Conservation (phyloP, 2,329 filamentous ascomycete genomes). For the Cladosporium colombiae region DNA sequence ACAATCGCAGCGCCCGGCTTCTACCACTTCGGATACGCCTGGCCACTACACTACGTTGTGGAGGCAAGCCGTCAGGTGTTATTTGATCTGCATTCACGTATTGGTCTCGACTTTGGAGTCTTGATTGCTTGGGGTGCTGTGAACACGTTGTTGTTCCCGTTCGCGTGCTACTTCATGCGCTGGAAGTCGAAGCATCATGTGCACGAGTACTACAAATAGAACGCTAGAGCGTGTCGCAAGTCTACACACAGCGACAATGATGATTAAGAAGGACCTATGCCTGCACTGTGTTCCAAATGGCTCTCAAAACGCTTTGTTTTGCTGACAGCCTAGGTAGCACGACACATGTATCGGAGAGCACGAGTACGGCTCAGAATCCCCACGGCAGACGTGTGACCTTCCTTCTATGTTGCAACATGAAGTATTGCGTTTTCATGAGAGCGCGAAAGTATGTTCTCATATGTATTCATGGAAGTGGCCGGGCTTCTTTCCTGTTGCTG, state of each 20-base stretch:
- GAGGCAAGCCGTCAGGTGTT: constrained; percentile 61
- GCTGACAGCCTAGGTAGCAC: neutral
- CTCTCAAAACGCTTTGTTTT: neutral
- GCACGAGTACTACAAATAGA: constrained; percentile 36
- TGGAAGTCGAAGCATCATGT: constrained; percentile 41
- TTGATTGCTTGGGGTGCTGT: constrained; percentile 60
- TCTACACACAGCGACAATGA: too few relatives aligned
- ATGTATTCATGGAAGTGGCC: neutral
- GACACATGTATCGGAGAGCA: neutral
- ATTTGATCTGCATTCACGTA: constrained; percentile 59
- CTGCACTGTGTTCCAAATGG: neutral
- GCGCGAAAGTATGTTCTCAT: neutral
- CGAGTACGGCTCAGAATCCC: neutral
- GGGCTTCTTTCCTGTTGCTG: neutral
- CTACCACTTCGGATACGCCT: constrained; percentile 64
- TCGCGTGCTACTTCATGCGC: constrained; percentile 47
- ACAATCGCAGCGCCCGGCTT: constrained; percentile 56
- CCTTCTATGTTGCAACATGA: neutral
- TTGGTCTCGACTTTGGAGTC: constrained; percentile 63
- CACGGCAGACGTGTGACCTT: neutral
- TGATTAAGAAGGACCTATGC: neutral
- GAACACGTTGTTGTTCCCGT: constrained; percentile 56
- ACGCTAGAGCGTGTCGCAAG: neutral
- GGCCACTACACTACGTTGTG: constrained; percentile 64
- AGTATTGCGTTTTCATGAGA: neutral